Base-by-base conservation (phyloP, 2,329 filamentous ascomycete genomes). In the Rugonectria rugulosa region DNA sequence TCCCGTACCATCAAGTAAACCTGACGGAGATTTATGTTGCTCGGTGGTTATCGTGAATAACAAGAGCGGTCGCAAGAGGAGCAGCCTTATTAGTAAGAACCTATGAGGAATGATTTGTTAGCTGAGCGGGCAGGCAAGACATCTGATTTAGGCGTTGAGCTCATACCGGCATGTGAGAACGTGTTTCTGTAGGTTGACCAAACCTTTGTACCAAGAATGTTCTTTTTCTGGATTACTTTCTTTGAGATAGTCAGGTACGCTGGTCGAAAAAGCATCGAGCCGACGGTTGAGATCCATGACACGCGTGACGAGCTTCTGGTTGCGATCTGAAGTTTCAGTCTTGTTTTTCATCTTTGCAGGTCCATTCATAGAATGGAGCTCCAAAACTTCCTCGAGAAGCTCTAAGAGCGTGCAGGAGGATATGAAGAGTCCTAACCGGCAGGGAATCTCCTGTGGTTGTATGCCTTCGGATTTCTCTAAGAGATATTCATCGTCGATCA, bases 401-500 rank as follows among this genome's bases (percentile, higher is more conserved):
- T 34, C 43, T 8, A 48, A 52, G 17, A 45, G 14, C 4, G 32
- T 37, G 5, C 20, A 45, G 0, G 37, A 51, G 26, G 31, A 53
- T 11, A 53, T 38, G 4, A 59, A 50, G 3, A 56, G 20, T 5
- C 53, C 53, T 5, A 59, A 15, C 7, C 37, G 27, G 3, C 41
- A 59, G 3, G 48, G 47, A 2, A 8, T 27, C 1, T 20, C 19
- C 7, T 5, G 11, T 1, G 56, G 53, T 9, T 59, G 56, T 4
- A 12, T n/a, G 5, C 56, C 56, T 36, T 59, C 17, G 0, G 7
- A 42, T 24, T 45, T 7, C 7, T 37, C 43, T 4, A 27, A 14
- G 9, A 59, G 44, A 12, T 45, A 48, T 15, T 56, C 53, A 11
- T 59, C 56, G 15, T 59, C 53, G 1, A 59, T 38, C n/a, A 56